phyloP scores from a whole-genome alignment of 2,329 filamentous ascomycete species.

The Juglanconis sp. region DNA sequence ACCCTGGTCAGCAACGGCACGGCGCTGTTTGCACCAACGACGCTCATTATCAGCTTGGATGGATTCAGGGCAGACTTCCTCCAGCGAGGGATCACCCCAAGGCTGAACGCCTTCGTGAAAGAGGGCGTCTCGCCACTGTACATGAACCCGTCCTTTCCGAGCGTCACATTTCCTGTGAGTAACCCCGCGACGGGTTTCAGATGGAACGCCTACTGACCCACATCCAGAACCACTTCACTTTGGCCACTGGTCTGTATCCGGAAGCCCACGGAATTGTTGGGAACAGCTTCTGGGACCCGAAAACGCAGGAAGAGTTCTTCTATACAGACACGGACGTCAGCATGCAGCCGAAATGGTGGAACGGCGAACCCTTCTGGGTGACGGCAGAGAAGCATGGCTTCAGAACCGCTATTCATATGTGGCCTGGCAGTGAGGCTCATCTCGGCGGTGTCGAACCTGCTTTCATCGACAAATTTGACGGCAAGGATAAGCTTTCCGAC shows the following conservation, averaged over 20 bases:
- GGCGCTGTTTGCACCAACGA: constrained; percentile 84
- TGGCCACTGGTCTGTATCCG: constrained; percentile 88
- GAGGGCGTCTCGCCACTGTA: constrained; percentile 86
- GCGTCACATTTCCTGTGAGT: constrained; percentile 76
- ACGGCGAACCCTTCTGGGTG: constrained; percentile 88
- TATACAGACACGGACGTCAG: constrained; percentile 76
- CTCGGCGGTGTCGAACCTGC: constrained; percentile 72
- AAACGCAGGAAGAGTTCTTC: constrained; percentile 73
- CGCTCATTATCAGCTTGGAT: constrained; percentile 89
- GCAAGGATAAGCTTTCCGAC: constrained; percentile 65
- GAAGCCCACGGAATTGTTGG: constrained; percentile 91
- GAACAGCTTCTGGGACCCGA: constrained; percentile 91
- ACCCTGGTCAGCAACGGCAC: constrained; percentile 72
- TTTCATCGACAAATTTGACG: constrained; percentile 82
- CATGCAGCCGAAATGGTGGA: constrained; percentile 90
- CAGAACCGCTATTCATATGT: constrained; percentile 89
- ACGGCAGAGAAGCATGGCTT: constrained; percentile 83
- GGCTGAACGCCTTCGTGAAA: constrained; percentile 72
- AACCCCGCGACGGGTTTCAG: background rate
- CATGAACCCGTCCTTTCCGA: constrained; percentile 93
- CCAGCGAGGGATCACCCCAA: constrained; percentile 76
- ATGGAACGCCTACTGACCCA: background rate
- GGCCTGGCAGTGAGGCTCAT: constrained; percentile 92
- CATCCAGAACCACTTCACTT: constrained; percentile 74
- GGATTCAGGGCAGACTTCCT: constrained; percentile 95